Base-by-base conservation (phyloP, 305 asterid genomes). In the Fraxinus velutina region DNA sequence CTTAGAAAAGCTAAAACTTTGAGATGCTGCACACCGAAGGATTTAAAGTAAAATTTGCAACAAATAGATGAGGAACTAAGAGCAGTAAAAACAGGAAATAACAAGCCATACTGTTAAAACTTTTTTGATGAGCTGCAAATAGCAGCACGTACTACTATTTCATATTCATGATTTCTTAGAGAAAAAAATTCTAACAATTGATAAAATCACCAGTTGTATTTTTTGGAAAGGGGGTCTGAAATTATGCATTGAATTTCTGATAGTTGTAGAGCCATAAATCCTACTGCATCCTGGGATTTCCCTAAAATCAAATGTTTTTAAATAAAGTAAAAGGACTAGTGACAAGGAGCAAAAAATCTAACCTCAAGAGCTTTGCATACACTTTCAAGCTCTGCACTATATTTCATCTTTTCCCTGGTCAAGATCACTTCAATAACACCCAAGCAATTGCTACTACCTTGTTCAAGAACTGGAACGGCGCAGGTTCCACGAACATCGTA, bases 351-450 rank as follows among this genome's bases (percentile, higher is more conserved):
- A 3, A 10, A 29, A 19, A 80, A 57, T 21, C 89, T 79, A 73
- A 95, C 99, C 99, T 96, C 87, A 52, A 96, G 99, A 86, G 99
- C 98, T 85, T 88, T 85, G 91, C 97, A 93, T 84, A 95, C 95
- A 47, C 90, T 90, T 75, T 95, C 97, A 37, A 95, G 91, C 84
- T 95, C 99, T 0, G 89, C 87, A 0, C 92, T 86, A 36, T 95
- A 95, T 55, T 92, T 92, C 85, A 87, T 86, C 97, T 92, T 95
- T 87, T 84, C 97, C 39, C 86, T 88, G 82, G 98, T 93, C 88
- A 90, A 82, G 76, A 95, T 90, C 85, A 93, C 95, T 85, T 95
- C 98, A 39, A 95, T 90, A 17, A 95, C 98, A 71, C 98, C 98
- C 90, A 95, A 85, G 82, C 98, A 95, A 78, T 80, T 88, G 15